Evolutionary conservation across 495 filamentous ascomycete genomes (phyloP), one percentile per base, ranked within the genome.

Genomic region (Trichocladium antarcticum): DNA sequence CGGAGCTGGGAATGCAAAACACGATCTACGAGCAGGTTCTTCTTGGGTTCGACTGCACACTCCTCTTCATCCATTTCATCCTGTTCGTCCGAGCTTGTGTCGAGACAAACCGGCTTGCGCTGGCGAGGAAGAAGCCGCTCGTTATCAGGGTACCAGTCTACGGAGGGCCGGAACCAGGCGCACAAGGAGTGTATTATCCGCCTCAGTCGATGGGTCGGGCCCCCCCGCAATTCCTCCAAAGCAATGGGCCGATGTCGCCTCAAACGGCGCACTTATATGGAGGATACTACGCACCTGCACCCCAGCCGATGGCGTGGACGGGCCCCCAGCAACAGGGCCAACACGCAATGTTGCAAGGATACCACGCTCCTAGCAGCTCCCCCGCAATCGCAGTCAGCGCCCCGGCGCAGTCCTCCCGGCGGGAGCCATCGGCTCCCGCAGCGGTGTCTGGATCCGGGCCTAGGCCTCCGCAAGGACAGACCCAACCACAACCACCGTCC

Each of bases 71-170:
- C 21, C 60, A 71, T 47, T 68, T 74, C 51, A 43, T 65, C 32
- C 60, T 74, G 6, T 72, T 74, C 46, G 54, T 68, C 11, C 43
- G 67, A n/a, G 66, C 68, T 1, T 74, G 71, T 35, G 59, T 69
- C 51, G 69, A 73, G 20, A 69, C 66, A 12, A 47, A 63, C 42
- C 57, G 51, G 38, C 46, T 58, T 29, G 66, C 68, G 44, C 4
- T 17, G 6, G 27, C 54, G 10, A 50, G 19, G 22, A 37, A 19
- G 19, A 46, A 41, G 24, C 40, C 31, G 5, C 41, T 54, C 15
- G 38, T 50, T 27, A 37, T 59, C 32, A 20, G 19, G 10, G 56
- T 59, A 10, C 45, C 46, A 11, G 17, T 42, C 45, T 37, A 14
- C 17, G 35, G 5, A 22, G 28, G 20, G 37, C 9, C 28, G 22